Conservation (phyloP, 2,329 filamentous ascomycete species). For the Cordyceps pruinosa region DNA sequence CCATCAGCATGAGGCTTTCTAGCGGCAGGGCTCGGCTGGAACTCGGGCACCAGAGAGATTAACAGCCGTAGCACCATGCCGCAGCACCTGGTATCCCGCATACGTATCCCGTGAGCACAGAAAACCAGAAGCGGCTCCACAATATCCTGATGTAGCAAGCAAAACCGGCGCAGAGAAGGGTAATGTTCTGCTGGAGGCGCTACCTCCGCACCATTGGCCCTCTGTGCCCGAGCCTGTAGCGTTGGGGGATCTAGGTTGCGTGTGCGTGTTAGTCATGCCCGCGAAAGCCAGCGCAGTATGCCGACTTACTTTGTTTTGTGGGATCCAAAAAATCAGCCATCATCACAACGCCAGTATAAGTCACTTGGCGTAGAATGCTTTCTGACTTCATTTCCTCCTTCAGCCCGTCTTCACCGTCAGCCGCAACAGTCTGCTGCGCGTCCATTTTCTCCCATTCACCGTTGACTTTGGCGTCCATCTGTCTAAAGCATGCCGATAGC, state of each 20-base stretch:
- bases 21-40: conserved; percentile 36
- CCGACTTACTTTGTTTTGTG: conserved; percentile 50
- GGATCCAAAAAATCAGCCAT: conserved; percentile 85
- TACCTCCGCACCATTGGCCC: conserved; percentile 15
- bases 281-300: background rate
- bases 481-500: conserved; percentile 71
- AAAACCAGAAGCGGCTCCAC: conserved; percentile 88
- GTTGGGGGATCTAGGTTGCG: conserved; percentile 26
- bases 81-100: conserved; percentile 85
- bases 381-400: conserved; percentile 98
- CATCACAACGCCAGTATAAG: conserved; percentile 86
- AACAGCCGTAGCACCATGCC: conserved; percentile 81
- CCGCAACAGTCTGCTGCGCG: conserved; percentile 51
- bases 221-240: conserved; percentile 20
- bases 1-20: conserved; percentile 17
- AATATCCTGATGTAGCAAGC: conserved; percentile 68
- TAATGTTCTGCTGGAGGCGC: conserved; percentile 29
- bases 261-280: background rate
- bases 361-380: conserved; percentile 87
- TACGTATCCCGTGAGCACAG: conserved; percentile 81
- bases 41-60: conserved; percentile 75
- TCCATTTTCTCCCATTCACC: conserved; percentile 79
- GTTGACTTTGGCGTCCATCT: conserved; percentile 81
- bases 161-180: conserved; percentile 70
- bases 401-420: conserved; percentile 66